Evolutionary conservation across 129 eudicot species (phyloP).

Genomic region (sunflower (Helianthus annuus)): DNA sequence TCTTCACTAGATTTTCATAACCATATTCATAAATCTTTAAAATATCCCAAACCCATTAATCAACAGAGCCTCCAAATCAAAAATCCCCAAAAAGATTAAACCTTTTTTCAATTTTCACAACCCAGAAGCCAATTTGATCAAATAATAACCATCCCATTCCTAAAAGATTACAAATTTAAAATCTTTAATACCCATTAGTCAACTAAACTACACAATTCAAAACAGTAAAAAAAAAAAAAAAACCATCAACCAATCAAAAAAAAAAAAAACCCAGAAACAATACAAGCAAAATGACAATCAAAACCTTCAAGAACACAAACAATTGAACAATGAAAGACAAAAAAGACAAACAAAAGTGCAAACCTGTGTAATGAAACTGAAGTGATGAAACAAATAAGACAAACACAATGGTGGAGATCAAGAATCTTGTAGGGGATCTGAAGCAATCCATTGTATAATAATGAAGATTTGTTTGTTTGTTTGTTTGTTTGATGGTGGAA

Average conservation of each 20-base stretch:
- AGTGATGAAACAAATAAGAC: conserved; percentile 46
- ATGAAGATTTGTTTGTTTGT: not conserved
- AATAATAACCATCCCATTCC: conserved; percentile 9
- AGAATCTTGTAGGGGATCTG: conserved; percentile 39
- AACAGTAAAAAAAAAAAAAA: not conserved
- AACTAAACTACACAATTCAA: not conserved
- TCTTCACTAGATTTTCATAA: conserved; percentile 5
- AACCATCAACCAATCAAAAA: not conserved
- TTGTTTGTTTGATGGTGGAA: not conserved
- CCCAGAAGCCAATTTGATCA: conserved; percentile 20
- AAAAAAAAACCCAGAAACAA: conserved; percentile 18
- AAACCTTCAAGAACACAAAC: conserved; percentile 10
- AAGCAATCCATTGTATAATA: conserved; percentile 44
- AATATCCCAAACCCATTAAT: conserved; percentile 24
- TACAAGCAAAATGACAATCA: not conserved
- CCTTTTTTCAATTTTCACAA: not conserved
- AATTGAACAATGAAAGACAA: not conserved
- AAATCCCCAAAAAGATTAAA: conserved; percentile 15
- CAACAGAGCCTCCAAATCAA: conserved; percentile 4
- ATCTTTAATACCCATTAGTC: conserved; percentile 17
- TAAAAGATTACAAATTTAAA: not conserved
- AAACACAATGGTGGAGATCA: conserved; percentile 33
- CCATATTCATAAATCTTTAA: not conserved
- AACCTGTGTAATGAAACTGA: conserved; percentile 71
- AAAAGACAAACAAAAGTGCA: not conserved